Base-by-base conservation (phyloP, 495 filamentous ascomycete genomes). In the Sabuloglossum arenarium region DNA sequence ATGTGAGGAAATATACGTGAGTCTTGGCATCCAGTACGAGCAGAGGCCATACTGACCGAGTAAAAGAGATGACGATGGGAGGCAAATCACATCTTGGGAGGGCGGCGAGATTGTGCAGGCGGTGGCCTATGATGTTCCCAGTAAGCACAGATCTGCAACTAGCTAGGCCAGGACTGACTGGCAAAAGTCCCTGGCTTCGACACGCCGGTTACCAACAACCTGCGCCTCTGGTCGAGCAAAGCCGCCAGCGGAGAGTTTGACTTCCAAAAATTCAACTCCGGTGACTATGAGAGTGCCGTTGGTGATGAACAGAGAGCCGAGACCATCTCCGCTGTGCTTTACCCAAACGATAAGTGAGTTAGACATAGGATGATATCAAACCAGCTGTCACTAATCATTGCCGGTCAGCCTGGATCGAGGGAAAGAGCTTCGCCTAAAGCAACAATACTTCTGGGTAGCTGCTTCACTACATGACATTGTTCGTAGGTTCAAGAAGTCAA, bases 391-490 rank as follows among this genome's bases (percentile, higher is more conserved):
- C 53, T 31, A 25, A 39, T 42, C 23, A 51, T 19, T 6, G 14
- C 25, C 21, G n/a, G 1, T 16, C 37, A 66, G 64, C 66, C 76
- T 98, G 29, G 90, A 95, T 56, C 82, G 86, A 59, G 91, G 91
- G 54, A 98, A 98, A 69, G 91, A 98, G 70, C 82, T 98, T 56
- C 84, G 91, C 55, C 72, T 98, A 64, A 98, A 97, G 76, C 91
- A 98, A 66, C 91, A 98, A 68, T 98, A 98, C 75, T 98, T 98
- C 73, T 98, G 91, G 91, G 94, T 94, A 69, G 89, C 91, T 53
- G 91, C 91, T 6, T 97, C 93, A 16, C 73, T 98, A 6, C 87
- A 81, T 64, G 91, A 98, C 63, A 97, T 98, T 70, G 82, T 98
- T 53, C 85, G 91, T 25, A 80, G 91, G 46, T 98, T 97, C 78